Conservation (phyloP, 768 basidiomycete genomes). For the Mycena metata region DNA sequence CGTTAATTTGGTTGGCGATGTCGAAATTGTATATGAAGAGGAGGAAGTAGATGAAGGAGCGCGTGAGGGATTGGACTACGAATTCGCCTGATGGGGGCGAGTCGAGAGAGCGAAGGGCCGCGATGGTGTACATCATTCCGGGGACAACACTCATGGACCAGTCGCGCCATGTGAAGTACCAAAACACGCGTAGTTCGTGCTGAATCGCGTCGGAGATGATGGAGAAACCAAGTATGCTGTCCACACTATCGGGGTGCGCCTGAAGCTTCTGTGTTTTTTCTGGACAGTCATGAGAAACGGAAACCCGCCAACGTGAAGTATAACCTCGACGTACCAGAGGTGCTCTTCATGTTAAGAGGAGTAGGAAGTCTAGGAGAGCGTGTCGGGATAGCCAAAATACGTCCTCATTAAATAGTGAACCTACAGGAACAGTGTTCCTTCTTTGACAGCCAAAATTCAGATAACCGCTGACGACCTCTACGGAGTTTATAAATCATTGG, state of each 20-base stretch:
- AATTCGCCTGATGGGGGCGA: neutral
- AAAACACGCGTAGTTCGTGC: slow-evolving; percentile 33
- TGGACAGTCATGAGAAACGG: neutral
- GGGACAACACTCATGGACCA: slow-evolving; percentile 35
- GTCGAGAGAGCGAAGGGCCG: slow-evolving; percentile 32
- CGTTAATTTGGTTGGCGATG: slow-evolving; percentile 37
- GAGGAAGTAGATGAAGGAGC: slow-evolving; percentile 35
- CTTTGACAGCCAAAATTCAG: no score
- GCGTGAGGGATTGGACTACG: neutral
- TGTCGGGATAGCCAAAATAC: no score
- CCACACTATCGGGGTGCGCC: neutral
- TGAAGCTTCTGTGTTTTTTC: slow-evolving; percentile 1
- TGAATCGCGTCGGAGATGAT: slow-evolving; percentile 21
- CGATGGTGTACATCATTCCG: slow-evolving; percentile 31
- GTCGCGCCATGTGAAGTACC: slow-evolving; percentile 35
- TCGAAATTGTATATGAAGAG: slow-evolving; percentile 36
- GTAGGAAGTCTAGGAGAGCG: neutral
- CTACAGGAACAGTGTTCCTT: neutral
- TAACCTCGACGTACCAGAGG: neutral
- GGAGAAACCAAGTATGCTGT: slow-evolving; percentile 22
- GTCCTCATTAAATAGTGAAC: neutral
- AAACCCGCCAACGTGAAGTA: no score
- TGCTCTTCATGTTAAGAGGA: neutral
- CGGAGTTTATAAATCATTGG: neutral
- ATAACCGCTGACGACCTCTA: no score